phyloP scores from a whole-genome alignment of 106 monocot species.

The Agapanthus africanus region DNA sequence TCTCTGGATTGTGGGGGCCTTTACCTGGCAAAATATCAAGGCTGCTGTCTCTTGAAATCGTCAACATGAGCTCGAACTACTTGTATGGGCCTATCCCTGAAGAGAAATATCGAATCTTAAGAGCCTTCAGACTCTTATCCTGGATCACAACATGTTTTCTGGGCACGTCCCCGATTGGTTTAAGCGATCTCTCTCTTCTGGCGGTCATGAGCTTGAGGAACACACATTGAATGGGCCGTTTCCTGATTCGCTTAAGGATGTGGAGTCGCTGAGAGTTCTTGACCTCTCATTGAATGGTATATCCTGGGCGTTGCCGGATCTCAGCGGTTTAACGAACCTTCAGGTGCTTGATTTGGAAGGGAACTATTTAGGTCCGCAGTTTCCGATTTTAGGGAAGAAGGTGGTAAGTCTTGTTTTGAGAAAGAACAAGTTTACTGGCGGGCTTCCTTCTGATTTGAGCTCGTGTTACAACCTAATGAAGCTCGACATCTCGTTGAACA shows the following conservation, averaged over 20 bases:
- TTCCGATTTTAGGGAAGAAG: constrained; percentile 73
- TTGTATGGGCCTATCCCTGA: constrained; percentile 57
- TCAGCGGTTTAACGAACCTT: constrained; percentile 57
- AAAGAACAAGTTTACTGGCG: constrained; percentile 68
- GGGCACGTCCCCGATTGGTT: constrained; percentile 48
- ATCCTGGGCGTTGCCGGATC: constrained; percentile 62
- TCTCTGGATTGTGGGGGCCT: constrained; percentile 84
- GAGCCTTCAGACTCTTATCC: constrained; percentile 71
- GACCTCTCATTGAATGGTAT: constrained; percentile 60
- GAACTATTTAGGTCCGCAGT: constrained; percentile 74
- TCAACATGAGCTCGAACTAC: constrained; percentile 87
- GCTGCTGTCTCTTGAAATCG: constrained; percentile 60
- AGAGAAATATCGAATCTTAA: constrained; percentile 38
- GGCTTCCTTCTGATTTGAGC: constrained; percentile 47
- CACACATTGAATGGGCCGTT: constrained; percentile 52
- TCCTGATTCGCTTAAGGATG: constrained; percentile 41
- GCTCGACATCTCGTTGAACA: constrained; percentile 73
- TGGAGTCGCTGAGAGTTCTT: constrained; percentile 65
- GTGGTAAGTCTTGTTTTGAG: constrained; percentile 55
- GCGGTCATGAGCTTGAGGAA: constrained; percentile 62
- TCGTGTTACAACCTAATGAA: constrained; percentile 52
- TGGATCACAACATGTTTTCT: constrained; percentile 65
- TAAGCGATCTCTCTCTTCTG: constrained; percentile 35
- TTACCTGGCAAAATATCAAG: constrained; percentile 69
- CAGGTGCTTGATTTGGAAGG: constrained; percentile 74